Evolutionary conservation across 2,329 filamentous ascomycete genomes (phyloP).

Genomic region (Fusarium longipes): DNA sequence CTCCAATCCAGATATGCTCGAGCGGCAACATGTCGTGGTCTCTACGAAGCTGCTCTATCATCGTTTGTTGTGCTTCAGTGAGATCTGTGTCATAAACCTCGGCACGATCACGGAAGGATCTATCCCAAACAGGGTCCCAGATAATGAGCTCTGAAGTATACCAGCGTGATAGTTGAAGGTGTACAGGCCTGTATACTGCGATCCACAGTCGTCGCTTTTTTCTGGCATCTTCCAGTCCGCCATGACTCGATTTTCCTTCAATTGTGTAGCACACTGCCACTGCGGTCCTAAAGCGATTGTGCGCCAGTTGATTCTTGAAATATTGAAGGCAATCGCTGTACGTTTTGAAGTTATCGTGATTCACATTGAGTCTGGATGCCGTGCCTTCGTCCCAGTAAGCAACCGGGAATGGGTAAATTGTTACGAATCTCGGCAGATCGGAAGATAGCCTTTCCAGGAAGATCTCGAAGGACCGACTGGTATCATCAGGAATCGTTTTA

Average conservation of each 20-base stretch:
- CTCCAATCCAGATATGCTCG: constrained; percentile 59
- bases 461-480: constrained; percentile 6
- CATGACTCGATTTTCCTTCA: constrained; percentile 52
- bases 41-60: constrained; percentile 55
- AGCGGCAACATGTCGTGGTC: constrained; percentile 49
- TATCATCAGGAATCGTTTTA: constrained; percentile 14
- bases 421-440: constrained; percentile 8
- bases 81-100: constrained; percentile 52
- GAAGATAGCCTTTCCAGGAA: constrained; percentile 26
- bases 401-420: constrained; percentile 55
- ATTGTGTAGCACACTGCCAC: constrained; percentile 64
- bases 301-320: constrained; percentile 13
- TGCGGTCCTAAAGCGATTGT: constrained; percentile 36
- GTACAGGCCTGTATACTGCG: constrained; percentile 58
- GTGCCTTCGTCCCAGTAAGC: constrained; percentile 52
- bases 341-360: constrained; percentile 25
- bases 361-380: constrained; percentile 41
- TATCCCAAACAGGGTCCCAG: constrained; percentile 59
- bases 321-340: constrained; percentile 43
- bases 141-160: constrained; percentile 62
- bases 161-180: constrained; percentile 52
- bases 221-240: constrained; percentile 23
- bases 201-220: constrained; percentile 62
- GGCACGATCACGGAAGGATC: constrained; percentile 38
- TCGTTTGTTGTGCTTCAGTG: constrained; percentile 57